Evolutionary conservation across 2,329 filamentous ascomycete species (phyloP).

Genomic region (Colletotrichum brevisporum): DNA sequence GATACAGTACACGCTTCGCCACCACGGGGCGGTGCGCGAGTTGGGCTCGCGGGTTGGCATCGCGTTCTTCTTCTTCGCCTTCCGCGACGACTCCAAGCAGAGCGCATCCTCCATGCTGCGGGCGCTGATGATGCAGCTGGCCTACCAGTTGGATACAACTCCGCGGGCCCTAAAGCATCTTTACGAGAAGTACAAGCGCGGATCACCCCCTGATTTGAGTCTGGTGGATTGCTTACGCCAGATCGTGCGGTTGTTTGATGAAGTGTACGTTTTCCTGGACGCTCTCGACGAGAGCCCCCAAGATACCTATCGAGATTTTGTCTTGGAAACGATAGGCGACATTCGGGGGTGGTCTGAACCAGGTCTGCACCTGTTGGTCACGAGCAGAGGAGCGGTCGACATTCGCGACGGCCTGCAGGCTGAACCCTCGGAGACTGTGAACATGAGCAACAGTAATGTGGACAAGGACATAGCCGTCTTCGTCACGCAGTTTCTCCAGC

Average conservation of each 20-base stretch:
- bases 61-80: constrained; percentile 58
- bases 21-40: constrained; percentile 38
- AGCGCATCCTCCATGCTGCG: constrained; percentile 49
- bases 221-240: background rate
- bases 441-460: background rate
- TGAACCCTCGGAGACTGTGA: background rate
- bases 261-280: background rate
- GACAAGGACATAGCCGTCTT: background rate
- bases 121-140: constrained; percentile 52
- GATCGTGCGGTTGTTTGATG: background rate
- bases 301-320: background rate
- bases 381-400: constrained; percentile 51
- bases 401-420: constrained; percentile 46
- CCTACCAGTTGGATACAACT: constrained; percentile 25
- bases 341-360: background rate
- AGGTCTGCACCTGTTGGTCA: constrained; percentile 48
- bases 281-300: background rate
- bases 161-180: background rate
- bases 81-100: constrained; percentile 52
- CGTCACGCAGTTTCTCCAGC: background rate
- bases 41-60: constrained; percentile 44
- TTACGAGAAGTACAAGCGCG: too few relatives aligned
- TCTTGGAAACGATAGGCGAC: rapidly evolving
- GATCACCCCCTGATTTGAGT: background rate
- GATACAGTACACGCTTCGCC: constrained; percentile 47